Percentiles rank a stretch among this genome's conserved stretches.
Evolutionary conservation across 352 stramenopile species (phyloP).

Genomic region (Pythium monospermum): DNA sequence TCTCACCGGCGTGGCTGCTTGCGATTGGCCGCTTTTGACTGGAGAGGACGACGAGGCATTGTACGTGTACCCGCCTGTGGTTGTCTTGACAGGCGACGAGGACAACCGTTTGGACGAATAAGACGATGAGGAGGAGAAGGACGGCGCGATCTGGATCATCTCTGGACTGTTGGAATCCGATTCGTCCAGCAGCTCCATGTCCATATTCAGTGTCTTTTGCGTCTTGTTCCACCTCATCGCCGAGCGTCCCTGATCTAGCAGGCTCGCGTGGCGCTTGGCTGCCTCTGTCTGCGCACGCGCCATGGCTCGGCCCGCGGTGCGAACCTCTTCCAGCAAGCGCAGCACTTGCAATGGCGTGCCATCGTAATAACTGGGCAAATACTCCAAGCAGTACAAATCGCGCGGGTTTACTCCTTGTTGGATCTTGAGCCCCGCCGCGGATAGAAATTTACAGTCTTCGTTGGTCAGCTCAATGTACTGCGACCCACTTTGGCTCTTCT

Average conservation of each 20-base stretch:
- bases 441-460: conserved; percentile 27
- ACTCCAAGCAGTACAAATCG: conserved; percentile 36
- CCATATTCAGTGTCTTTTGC: not conserved
- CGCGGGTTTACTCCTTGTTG: conserved; percentile 15
- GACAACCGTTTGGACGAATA: conserved; percentile 1
- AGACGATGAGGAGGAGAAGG: too few relatives aligned
- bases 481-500: not conserved
- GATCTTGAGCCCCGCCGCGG: conserved; percentile 24
- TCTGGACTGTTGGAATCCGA: conserved; percentile 1
- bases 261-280: conserved; percentile 9
- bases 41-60: not conserved
- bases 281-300: not conserved
- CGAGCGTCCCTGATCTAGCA: not conserved
- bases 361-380: conserved; percentile 19
- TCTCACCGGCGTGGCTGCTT: not conserved
- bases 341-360: conserved; percentile 28
- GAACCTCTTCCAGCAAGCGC: conserved; percentile 20
- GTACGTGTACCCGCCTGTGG: conserved; percentile 1
- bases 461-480: conserved; percentile 29
- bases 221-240: not conserved
- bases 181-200: conserved; percentile 6
- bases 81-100: conserved; percentile 11
- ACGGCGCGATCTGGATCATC: conserved; percentile 6
- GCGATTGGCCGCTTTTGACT: not conserved
- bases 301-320: conserved; percentile 1